Evolutionary conservation across 768 basidiomycete species (phyloP).

Genomic region (Auriculariales sp.): DNA sequence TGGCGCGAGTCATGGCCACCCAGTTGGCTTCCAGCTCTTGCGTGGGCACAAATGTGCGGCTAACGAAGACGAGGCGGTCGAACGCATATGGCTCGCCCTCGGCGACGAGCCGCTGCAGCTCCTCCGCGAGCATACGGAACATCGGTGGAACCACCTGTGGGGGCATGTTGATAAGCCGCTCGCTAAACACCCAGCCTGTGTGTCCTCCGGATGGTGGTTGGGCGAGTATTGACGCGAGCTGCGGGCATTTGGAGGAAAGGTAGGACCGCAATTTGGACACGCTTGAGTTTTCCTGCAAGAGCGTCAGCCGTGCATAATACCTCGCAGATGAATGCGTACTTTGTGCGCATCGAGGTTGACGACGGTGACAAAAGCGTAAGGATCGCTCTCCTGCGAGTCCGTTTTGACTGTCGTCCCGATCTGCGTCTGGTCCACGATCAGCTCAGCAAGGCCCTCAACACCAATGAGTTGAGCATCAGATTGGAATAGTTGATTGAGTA

Average conservation of each 20-base stretch:
- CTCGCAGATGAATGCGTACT: slow-evolving; percentile 22
- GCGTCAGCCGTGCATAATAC: neutral
- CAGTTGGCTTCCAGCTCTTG: slow-evolving; percentile 51
- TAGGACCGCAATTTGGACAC: slow-evolving; percentile 61
- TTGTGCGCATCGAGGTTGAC: slow-evolving; percentile 62
- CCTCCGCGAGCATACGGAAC: slow-evolving; percentile 78
- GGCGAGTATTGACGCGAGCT: slow-evolving; percentile 17
- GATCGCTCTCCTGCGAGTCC: slow-evolving; percentile 80
- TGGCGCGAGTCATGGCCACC: slow-evolving; percentile 18
- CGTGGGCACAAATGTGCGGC: slow-evolving; percentile 63
- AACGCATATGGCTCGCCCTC: slow-evolving; percentile 60
- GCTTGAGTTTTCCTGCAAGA: slow-evolving; percentile 49
- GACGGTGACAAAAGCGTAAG: slow-evolving; percentile 76
- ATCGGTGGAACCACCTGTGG: slow-evolving; percentile 84
- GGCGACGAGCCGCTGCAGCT: slow-evolving; percentile 57
- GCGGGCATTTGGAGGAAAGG: slow-evolving; percentile 43
- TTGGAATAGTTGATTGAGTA: slow-evolving; percentile 36
- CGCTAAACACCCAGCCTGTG: slow-evolving; percentile 75
- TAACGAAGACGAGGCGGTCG: slow-evolving; percentile 60
- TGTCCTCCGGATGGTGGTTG: slow-evolving; percentile 29
- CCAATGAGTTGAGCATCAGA: slow-evolving; percentile 60
- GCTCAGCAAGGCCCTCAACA: slow-evolving; percentile 61
- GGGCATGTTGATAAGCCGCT: slow-evolving; percentile 90
- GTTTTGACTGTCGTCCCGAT: slow-evolving; percentile 89
- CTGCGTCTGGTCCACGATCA: slow-evolving; percentile 51